A percentile compares a stretch with the other conserved stretches of the same genome.
Conservation (phyloP, 148 eudicot genomes). For the Spergularia bocconei region DNA sequence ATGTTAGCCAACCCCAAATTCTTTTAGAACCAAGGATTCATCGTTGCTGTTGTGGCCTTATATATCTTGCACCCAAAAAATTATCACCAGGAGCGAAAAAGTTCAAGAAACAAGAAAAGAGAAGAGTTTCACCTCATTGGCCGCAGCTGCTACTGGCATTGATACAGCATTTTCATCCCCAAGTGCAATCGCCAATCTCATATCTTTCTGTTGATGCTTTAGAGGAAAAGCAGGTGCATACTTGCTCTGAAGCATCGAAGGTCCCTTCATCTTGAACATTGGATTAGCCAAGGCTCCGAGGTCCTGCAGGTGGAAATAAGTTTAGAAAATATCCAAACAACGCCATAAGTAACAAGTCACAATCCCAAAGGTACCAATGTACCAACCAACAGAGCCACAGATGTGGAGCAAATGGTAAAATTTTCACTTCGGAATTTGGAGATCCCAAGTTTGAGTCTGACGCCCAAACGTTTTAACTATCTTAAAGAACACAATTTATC, state of each 20-base stretch:
- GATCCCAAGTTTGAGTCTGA: background rate
- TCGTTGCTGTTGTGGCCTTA: too few species aligned
- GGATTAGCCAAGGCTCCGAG: conserved; percentile 94
- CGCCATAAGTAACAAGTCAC: background rate
- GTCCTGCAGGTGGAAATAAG: conserved; percentile 47
- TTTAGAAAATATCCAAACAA: conserved; percentile 13
- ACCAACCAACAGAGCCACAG: too few species aligned
- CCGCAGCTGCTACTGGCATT: conserved; percentile 96
- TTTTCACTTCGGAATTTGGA: background rate
- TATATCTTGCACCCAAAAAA: too few species aligned
- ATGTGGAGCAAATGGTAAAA: too few species aligned
- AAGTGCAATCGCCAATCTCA: conserved; percentile 96
- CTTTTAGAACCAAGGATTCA: too few species aligned
- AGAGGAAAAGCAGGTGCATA: conserved; percentile 92
- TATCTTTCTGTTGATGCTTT: conserved; percentile 98
- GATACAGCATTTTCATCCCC: conserved; percentile 86
- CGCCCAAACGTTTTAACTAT: background rate
- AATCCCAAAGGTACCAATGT: background rate
- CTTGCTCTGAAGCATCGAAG: conserved; percentile 68
- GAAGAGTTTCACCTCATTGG: conserved; percentile 70
- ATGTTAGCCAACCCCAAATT: too few species aligned
- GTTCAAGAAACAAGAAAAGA: background rate
- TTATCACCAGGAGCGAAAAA: too few species aligned
- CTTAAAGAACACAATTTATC: conserved; percentile 13
- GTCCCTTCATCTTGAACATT: conserved; percentile 97